Percentiles rank a stretch among this genome's conserved stretches.
Conservation (phyloP, 2,329 filamentous ascomycete genomes). For the Nigrospora oryzae region DNA sequence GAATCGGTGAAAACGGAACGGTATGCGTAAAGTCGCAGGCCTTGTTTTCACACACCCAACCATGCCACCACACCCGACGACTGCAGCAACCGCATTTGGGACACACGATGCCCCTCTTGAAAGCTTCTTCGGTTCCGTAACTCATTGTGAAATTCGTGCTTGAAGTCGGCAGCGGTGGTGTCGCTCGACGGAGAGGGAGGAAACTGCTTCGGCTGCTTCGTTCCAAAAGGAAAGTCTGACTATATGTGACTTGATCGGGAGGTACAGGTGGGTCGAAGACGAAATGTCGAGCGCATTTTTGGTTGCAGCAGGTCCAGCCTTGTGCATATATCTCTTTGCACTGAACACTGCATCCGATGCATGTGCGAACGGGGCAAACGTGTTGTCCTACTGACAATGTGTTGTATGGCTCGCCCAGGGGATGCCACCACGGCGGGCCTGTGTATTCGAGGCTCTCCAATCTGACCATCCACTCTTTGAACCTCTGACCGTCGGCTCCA, state of each 20-base stretch:
- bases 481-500: constrained; percentile 20
- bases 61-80: constrained; percentile 49
- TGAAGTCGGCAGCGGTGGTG: constrained; percentile 21
- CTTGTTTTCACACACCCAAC: constrained; percentile 50
- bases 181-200: constrained; percentile 23
- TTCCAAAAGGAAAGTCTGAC: constrained; percentile 46
- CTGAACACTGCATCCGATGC: constrained; percentile 26
- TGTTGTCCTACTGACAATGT: constrained; percentile 18
- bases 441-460: constrained; percentile 53
- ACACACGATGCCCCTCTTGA: constrained; percentile 59
- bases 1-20: constrained; percentile 14
- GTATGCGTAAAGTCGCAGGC: constrained; percentile 38
- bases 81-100: constrained; percentile 54
- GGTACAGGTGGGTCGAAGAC: constrained; percentile 19
- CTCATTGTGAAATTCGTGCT: constrained; percentile 11
- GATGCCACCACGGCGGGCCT: constrained; percentile 51
- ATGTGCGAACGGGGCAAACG: constrained; percentile 19
- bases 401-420: constrained; percentile 16
- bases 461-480: constrained; percentile 43
- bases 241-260: constrained; percentile 35
- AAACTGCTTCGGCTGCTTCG: constrained; percentile 33
- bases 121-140: constrained; percentile 38
- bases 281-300: constrained; percentile 42
- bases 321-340: constrained; percentile 28
- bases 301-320: constrained; percentile 20